Evolutionary conservation across 495 filamentous ascomycete species (phyloP).

Genomic region (Neurospora sp.): DNA sequence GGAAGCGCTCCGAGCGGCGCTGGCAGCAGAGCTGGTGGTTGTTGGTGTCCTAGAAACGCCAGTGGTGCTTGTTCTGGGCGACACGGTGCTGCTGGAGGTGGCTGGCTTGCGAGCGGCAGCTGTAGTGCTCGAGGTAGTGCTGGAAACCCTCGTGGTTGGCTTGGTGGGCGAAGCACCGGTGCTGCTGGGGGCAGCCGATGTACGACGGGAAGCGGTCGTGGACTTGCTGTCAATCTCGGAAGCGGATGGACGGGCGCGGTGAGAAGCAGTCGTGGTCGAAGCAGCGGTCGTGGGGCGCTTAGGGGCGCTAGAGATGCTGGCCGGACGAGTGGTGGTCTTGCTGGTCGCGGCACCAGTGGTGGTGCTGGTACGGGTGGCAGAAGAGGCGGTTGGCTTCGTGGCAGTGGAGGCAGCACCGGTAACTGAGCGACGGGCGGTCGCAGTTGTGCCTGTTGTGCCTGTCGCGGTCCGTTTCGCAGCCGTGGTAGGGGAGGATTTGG

Average conservation of each 20-base stretch:
- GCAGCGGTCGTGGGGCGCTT: slow-evolving; percentile 29
- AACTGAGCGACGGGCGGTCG: slow-evolving; percentile 8
- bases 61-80: slow-evolving; percentile 18
- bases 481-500: slow-evolving; percentile 7
- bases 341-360: slow-evolving; percentile 12
- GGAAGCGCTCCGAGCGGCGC: slow-evolving; percentile 18
- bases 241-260: slow-evolving; percentile 33
- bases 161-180: slow-evolving; percentile 32
- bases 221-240: slow-evolving; percentile 41
- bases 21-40: slow-evolving; percentile 12
- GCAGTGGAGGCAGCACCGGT: slow-evolving; percentile 14
- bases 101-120: slow-evolving; percentile 32
- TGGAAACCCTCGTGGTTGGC: slow-evolving; percentile 14
- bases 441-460: slow-evolving; percentile 7
- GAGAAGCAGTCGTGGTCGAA: slow-evolving; percentile 18
- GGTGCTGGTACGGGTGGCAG: slow-evolving; percentile 27
- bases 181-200: slow-evolving; percentile 20
- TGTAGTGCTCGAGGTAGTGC: slow-evolving; percentile 22
- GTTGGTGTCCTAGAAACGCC: slow-evolving; percentile 18
- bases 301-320: slow-evolving; percentile 16
- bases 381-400: slow-evolving; percentile 29
- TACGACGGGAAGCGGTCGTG: slow-evolving; percentile 32
- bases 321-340: slow-evolving; percentile 30
- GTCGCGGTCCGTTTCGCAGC: slow-evolving; percentile 19
- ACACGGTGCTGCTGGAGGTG: slow-evolving; percentile 12